Conservation (phyloP, 208 protist genomes). For the Novymonas esmeraldas region DNA sequence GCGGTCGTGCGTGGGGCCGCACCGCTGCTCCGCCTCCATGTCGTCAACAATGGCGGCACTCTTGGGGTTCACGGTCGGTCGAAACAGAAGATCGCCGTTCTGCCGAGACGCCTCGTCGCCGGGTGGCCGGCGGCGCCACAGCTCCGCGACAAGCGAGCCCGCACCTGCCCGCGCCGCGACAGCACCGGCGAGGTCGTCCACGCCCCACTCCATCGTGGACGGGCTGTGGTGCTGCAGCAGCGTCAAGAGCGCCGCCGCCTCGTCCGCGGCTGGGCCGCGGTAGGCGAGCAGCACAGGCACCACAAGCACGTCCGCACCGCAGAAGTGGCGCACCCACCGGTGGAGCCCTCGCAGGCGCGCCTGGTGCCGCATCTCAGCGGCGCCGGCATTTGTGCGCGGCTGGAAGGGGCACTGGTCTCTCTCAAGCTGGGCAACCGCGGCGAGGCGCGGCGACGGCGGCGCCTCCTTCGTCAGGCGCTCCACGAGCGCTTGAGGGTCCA, state of each 20-base stretch:
- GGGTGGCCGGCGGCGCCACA: constrained; percentile 27
- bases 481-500: constrained; percentile 44
- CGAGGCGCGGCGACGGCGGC: constrained; percentile 8
- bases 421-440: neutral
- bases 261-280: constrained; percentile 6
- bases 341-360: constrained; percentile 25
- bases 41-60: constrained; percentile 25
- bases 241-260: constrained; percentile 15
- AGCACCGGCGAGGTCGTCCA: constrained; percentile 10
- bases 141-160: neutral
- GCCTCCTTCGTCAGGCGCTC: constrained; percentile 38
- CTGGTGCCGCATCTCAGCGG: constrained; percentile 1
- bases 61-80: constrained; percentile 30
- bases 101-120: neutral
- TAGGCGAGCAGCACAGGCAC: constrained; percentile 6
- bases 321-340: constrained; percentile 31
- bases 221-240: constrained; percentile 9
- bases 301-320: constrained; percentile 3
- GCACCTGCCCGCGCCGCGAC: neutral
- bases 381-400: constrained; percentile 14
- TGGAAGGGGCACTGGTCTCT: constrained; percentile 21
- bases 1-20: constrained; percentile 45
- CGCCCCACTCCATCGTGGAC: constrained; percentile 21
- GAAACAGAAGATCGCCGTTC: constrained; percentile 42
- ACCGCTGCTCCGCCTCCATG: constrained; percentile 20